Evolutionary conservation across 441 rosid genomes (phyloP).

Genomic region (Adansonia rubrostipa): DNA sequence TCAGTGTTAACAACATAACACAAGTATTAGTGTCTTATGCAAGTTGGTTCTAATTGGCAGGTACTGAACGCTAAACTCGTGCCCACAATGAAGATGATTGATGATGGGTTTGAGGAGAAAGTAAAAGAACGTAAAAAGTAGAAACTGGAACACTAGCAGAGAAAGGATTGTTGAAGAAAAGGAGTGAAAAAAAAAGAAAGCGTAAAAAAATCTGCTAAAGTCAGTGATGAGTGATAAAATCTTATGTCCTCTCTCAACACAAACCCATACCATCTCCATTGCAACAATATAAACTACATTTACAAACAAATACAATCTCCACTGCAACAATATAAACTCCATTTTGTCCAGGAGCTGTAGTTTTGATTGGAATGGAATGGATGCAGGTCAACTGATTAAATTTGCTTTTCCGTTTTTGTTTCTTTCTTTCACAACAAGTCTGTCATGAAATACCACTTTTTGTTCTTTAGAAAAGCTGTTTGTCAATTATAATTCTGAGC

Average conservation of each 20-base stretch:
- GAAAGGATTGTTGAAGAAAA: constrained; percentile 71
- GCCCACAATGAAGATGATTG: constrained; percentile 84
- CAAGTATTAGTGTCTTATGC: neutral
- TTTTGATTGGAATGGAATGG: too few relatives aligned
- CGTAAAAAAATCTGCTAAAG: constrained; percentile 25
- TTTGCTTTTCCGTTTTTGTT: neutral
- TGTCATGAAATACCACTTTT: too few relatives aligned
- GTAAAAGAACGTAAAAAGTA: constrained; percentile 64
- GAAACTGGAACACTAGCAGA: constrained; percentile 60
- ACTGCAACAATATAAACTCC: neutral
- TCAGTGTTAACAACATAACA: neutral
- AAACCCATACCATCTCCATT: neutral
- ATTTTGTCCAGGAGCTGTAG: neutral
- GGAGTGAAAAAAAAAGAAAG: constrained; percentile 44
- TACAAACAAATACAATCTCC: too few relatives aligned
- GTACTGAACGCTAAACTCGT: constrained; percentile 80
- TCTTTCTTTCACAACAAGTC: neutral
- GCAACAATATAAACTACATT: neutral
- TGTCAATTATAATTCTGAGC: neutral
- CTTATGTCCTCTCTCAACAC: neutral
- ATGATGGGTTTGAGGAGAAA: constrained; percentile 88
- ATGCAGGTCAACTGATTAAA: neutral
- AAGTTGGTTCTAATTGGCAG: constrained; percentile 40
- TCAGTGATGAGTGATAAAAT: neutral
- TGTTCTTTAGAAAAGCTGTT: neutral